A percentile compares a stretch with the other conserved stretches of the same genome.
These are phyloP conservation scores for Samsoniella hepiali DNA, from an alignment of 2,329 filamentous ascomycete species.

Conservation along the genomic window DNA sequence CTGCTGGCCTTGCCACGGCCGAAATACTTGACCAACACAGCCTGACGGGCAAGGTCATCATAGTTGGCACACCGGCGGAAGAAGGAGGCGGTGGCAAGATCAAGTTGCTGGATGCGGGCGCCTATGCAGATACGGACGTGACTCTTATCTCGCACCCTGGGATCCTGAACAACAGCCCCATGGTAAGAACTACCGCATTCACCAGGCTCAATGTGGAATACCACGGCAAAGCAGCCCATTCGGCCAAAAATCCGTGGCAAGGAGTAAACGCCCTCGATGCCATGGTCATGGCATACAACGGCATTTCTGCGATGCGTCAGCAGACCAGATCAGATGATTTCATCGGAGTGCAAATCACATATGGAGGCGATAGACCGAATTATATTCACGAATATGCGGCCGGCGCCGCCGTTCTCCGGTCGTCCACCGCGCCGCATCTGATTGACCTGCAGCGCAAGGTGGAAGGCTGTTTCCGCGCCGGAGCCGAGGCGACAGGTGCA, in stretches of 20 bases:
- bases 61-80: constrained; percentile 55
- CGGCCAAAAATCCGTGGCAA: constrained; percentile 55
- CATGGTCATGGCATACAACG: constrained; percentile 46
- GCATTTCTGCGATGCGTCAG: constrained; percentile 51
- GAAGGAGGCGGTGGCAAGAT: constrained; percentile 53
- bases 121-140: constrained; percentile 37
- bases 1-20: constrained; percentile 32
- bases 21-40: background rate
- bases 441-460: constrained; percentile 40
- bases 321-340: constrained; percentile 51
- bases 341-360: constrained; percentile 49
- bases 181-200: constrained; percentile 52
- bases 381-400: constrained; percentile 52
- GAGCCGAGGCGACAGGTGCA: constrained; percentile 44
- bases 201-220: constrained; percentile 48
- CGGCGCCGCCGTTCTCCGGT: constrained; percentile 31
- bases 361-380: constrained; percentile 53
- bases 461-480: constrained; percentile 39
- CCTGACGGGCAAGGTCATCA: constrained; percentile 17
- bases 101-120: constrained; percentile 42
- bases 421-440: constrained; percentile 31
- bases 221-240: constrained; percentile 53
- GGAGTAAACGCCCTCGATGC: constrained; percentile 60
- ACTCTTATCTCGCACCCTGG: constrained; percentile 29
- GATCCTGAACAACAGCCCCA: constrained; percentile 41